Percentiles rank a stretch among this genome's conserved stretches.
These are phyloP conservation scores for Phytophthora pisi DNA, from an alignment of 352 stramenopile genomes.

Conservation along the genomic window DNA sequence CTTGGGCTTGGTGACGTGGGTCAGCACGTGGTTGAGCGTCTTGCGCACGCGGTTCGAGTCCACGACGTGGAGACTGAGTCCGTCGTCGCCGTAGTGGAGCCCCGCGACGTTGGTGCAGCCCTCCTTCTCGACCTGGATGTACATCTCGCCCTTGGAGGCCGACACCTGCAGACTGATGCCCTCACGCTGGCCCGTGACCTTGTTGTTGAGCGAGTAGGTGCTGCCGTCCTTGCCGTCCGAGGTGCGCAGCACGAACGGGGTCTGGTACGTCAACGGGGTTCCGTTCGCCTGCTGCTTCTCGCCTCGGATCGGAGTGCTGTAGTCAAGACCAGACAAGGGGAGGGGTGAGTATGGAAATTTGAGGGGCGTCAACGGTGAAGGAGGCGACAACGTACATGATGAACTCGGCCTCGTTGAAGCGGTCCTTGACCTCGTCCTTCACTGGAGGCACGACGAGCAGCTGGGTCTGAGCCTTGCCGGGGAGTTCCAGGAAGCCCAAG, in stretches of 20 bases:
- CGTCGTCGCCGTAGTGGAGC: conserved; percentile 50
- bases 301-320: conserved; percentile 45
- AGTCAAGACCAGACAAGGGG: background rate
- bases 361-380: background rate
- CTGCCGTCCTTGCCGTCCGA: conserved; percentile 52
- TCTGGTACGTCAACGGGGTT: conserved; percentile 66
- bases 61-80: conserved; percentile 56
- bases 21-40: conserved; percentile 67
- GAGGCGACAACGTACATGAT: conserved; percentile 55
- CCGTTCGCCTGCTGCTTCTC: conserved; percentile 55
- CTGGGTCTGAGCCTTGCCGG: conserved; percentile 40
- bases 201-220: conserved; percentile 82
- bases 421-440: conserved; percentile 46
- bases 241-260: conserved; percentile 72
- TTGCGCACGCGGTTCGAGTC: conserved; percentile 81
- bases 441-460: conserved; percentile 62
- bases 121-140: conserved; percentile 65
- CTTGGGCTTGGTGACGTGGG: conserved; percentile 56
- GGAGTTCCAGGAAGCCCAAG: conserved; percentile 63
- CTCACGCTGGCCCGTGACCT: conserved; percentile 59
- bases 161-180: conserved; percentile 58
- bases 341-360: no score
- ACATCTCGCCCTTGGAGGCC: conserved; percentile 75
- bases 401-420: conserved; percentile 66
- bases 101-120: conserved; percentile 49